Evolutionary conservation across 2,329 filamentous ascomycete species (phyloP).

Genomic region (Uncinocarpus reesii): DNA sequence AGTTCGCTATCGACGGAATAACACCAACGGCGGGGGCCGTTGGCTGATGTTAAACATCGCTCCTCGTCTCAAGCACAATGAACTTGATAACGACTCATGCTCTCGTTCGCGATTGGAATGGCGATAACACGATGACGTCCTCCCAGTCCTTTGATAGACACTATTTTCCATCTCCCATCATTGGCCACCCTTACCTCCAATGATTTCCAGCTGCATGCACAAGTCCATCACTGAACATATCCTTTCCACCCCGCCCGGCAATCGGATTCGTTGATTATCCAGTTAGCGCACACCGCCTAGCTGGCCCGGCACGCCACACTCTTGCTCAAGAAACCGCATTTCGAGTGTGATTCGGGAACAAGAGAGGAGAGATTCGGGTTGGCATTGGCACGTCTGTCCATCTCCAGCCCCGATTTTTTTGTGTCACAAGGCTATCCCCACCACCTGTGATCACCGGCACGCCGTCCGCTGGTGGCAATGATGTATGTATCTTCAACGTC

Average conservation of each 20-base stretch:
- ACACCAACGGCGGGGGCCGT: no score
- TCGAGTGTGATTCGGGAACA: not conserved
- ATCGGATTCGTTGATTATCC: not conserved
- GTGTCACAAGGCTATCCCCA: constrained; percentile 12
- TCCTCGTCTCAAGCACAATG: no score
- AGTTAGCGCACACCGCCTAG: constrained; percentile 3
- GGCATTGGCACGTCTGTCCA: not conserved
- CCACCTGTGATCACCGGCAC: constrained; percentile 3
- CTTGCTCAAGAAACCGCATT: not conserved
- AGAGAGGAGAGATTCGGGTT: not conserved
- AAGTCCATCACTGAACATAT: not conserved
- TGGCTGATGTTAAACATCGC: no score
- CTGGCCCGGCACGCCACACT: constrained; percentile 4
- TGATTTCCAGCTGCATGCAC: no score
- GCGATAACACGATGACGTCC: no score
- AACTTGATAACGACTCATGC: no score
- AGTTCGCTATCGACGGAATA: no score
- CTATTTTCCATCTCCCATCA: no score
- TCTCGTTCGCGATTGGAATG: no score
- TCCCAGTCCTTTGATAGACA: no score
- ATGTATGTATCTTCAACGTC: no score
- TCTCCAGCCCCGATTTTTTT: constrained; percentile 4
- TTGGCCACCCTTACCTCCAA: no score
- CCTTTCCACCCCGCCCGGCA: not conserved
- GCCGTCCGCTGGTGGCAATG: constrained; percentile 1